A percentile compares a stretch with the other conserved stretches of the same genome.
These are phyloP conservation scores for Cercospora sesami DNA, from an alignment of 2,329 filamentous ascomycete genomes.

Conservation along the genomic window DNA sequence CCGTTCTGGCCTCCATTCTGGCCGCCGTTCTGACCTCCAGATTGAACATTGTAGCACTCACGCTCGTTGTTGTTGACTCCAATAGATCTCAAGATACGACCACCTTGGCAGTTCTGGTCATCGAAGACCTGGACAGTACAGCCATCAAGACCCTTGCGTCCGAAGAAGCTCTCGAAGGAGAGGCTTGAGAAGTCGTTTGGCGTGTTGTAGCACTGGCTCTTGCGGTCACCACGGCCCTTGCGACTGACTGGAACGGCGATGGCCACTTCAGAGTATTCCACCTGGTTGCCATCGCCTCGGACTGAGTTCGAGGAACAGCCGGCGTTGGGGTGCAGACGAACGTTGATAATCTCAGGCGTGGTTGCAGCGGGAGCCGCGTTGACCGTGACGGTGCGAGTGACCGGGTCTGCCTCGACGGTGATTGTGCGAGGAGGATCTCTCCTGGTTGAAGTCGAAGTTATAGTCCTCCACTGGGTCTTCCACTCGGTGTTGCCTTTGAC, in stretches of 20 bases:
- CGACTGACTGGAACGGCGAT: background rate
- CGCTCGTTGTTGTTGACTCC: slow-evolving; percentile 6
- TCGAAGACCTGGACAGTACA: slow-evolving; percentile 10
- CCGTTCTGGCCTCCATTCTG: background rate
- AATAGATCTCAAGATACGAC: background rate
- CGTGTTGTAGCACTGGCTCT: slow-evolving; percentile 10
- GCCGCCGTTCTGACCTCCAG: background rate
- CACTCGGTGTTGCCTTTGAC: background rate
- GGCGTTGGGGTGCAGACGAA: slow-evolving; percentile 1
- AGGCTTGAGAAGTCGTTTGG: slow-evolving; percentile 11
- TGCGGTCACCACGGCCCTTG: background rate
- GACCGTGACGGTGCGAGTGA: slow-evolving; percentile 6
- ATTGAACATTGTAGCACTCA: slow-evolving; percentile 5
- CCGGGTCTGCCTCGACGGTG: background rate
- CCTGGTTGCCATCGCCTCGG: background rate
- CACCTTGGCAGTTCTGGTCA: slow-evolving; percentile 10
- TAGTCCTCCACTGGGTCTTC: background rate
- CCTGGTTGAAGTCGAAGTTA: background rate
- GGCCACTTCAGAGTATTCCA: slow-evolving; percentile 5
- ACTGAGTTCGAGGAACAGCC: slow-evolving; percentile 1
- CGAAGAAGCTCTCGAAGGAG: slow-evolving; percentile 17
- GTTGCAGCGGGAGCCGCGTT: background rate
- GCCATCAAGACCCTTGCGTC: slow-evolving; percentile 1
- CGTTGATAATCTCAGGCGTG: background rate
- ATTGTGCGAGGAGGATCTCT: background rate